These are phyloP conservation scores for Kockiozyma suomiensis DNA, from an alignment of 805 yeast genomes.

Conservation along the genomic window DNA sequence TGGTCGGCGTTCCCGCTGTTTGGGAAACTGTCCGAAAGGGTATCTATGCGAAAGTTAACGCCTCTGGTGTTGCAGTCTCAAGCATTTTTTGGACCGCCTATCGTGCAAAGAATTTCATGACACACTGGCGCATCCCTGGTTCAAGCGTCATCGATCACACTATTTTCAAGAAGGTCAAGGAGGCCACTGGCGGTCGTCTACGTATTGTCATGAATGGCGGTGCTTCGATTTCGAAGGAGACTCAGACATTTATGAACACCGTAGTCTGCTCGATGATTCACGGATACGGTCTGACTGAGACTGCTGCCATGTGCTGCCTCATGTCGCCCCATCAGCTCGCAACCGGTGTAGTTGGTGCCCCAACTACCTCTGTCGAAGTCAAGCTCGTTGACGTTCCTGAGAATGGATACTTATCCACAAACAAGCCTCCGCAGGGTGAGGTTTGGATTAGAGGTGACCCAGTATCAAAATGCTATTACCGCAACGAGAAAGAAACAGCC, in stretches of 20 bases:
- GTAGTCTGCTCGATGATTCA: conserved; percentile 82
- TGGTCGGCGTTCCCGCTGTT: conserved; percentile 99
- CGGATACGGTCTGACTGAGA: conserved; percentile 97
- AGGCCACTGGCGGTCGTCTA: conserved; percentile 92
- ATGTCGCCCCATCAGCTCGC: conserved; percentile 67
- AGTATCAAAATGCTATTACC: conserved; percentile 75
- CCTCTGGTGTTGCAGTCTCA: conserved; percentile 66
- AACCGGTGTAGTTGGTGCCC: conserved; percentile 76
- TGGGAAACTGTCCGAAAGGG: conserved; percentile 98
- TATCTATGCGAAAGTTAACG: conserved; percentile 70
- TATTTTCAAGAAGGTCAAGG: conserved; percentile 83
- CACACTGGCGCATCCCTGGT: conserved; percentile 72
- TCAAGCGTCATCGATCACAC: conserved; percentile 65
- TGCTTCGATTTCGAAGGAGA: conserved; percentile 78
- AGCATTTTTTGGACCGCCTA: conserved; percentile 88
- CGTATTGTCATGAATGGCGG: conserved; percentile 84
- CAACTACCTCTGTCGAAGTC: conserved; percentile 79
- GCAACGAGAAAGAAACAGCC: conserved; percentile 78
- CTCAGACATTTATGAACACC: conserved; percentile 72
- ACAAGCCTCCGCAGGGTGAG: conserved; percentile 88
- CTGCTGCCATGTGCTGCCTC: conserved; percentile 84
- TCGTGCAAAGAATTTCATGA: conserved; percentile 67
- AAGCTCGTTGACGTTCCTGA: conserved; percentile 90
- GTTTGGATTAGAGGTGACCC: conserved; percentile 75
- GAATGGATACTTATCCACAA: conserved; percentile 77